Evolutionary conservation across 345 rosid species (phyloP), one percentile per base, ranked within the genome.

Genomic region (Eucalyptus pumila): DNA sequence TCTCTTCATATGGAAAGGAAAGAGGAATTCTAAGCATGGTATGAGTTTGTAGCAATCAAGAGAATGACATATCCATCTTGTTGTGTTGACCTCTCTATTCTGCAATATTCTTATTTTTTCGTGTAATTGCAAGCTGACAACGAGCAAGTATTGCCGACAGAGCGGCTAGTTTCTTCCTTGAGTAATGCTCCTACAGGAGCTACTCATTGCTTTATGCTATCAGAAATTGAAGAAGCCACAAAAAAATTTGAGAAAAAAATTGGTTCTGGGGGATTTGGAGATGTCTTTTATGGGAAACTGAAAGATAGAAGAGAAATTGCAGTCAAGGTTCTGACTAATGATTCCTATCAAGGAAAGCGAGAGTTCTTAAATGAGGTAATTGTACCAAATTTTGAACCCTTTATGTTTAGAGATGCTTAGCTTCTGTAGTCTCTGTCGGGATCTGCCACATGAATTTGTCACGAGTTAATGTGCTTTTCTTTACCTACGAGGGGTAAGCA

Each of bases 251-350:
- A 95, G 94, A 96, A 91, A 95, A 98, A 95, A 93, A 95, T 98
- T 65, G 99, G 99, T 34, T 97, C 99, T 0, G 99, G 99, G 83
- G 99, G 99, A 88, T 98, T 98, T 91, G 99, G 99, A 87, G 94
- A 94, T 11, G 99, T 98, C 12, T 96, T 93, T 92, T 96, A 97
- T 45, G 99, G 99, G 89, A 95, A 93, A 94, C 76, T 96, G 91
- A 94, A 91, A 87, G 97, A 97, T 88, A 99, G 96, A 88, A 96
- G 93, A 91, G 99, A 98, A 95, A 98, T 98, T 88, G 99, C 99
- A 0, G 99, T 98, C 2, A 98, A 98, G 91, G 95, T 94, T 91
- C 95, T 98, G 37, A 90, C 91, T 6, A 94, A 94, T 89, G 94
- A 97, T 91, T 96, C 99, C 72, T 96, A 90, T 93, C 97, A 98